phyloP scores from a whole-genome alignment of 2,329 filamentous ascomycete species.

The Cytospora schulzeri region DNA sequence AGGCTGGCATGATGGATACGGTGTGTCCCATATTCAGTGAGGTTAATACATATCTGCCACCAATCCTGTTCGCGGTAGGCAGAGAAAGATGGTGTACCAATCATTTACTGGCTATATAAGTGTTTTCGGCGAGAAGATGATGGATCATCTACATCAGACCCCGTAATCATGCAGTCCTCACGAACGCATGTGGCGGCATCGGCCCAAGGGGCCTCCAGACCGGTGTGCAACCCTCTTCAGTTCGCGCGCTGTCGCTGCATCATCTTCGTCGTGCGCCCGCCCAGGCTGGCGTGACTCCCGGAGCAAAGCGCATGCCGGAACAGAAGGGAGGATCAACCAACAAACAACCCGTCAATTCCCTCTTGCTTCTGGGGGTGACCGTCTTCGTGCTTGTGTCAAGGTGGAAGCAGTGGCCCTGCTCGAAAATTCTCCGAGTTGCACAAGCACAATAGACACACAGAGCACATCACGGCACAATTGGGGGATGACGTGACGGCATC shows the following conservation, averaged over 20 bases:
- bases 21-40: neutral
- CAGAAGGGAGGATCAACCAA: neutral
- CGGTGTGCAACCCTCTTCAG: slow-evolving; percentile 6
- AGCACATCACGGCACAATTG: slow-evolving; percentile 12
- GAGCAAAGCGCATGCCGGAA: neutral
- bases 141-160: slow-evolving; percentile 3
- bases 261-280: neutral
- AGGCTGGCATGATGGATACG: neutral
- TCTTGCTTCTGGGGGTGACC: neutral
- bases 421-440: slow-evolving; percentile 27
- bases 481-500: slow-evolving; percentile 23
- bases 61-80: neutral
- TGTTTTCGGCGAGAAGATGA: neutral
- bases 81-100: neutral
- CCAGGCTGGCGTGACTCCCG: slow-evolving; percentile 1
- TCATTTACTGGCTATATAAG: neutral
- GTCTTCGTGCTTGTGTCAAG: slow-evolving; percentile 22
- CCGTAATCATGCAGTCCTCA: slow-evolving; percentile 21
- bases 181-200: slow-evolving; percentile 20
- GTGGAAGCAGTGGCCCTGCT: slow-evolving; percentile 22
- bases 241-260: neutral
- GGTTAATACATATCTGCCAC: neutral
- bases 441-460: slow-evolving; percentile 17
- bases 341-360: neutral
- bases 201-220: slow-evolving; percentile 2